Percentiles rank a stretch among this genome's conserved stretches.
phyloP scores from a whole-genome alignment of 441 rosid genomes.

The Oxalis stricta region DNA sequence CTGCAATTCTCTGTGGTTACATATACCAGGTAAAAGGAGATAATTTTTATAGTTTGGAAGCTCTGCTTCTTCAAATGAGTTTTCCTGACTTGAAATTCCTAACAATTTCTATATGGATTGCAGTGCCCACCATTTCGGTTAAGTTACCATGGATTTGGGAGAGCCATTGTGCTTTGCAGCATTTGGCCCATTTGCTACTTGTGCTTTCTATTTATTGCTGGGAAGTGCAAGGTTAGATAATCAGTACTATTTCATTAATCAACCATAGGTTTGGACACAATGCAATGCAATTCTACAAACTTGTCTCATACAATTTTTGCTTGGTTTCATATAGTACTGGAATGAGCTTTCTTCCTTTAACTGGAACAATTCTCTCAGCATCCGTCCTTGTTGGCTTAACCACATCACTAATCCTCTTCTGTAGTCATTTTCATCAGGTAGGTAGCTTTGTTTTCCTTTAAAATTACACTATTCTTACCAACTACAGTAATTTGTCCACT shows the following conservation, averaged over 20 bases:
- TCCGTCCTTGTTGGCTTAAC: constrained; percentile 74
- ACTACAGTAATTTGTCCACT: background rate
- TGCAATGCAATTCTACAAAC: background rate
- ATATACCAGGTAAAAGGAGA: constrained; percentile 47
- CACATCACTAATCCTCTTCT: constrained; percentile 73
- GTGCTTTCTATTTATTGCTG: constrained; percentile 63
- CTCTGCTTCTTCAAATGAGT: too few relatives aligned
- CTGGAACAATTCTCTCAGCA: constrained; percentile 37
- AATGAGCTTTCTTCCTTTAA: constrained; percentile 28
- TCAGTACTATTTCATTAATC: background rate
- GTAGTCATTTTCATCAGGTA: constrained; percentile 94
- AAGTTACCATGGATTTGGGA: constrained; percentile 85
- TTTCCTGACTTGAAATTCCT: too few relatives aligned
- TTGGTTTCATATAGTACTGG: constrained; percentile 30
- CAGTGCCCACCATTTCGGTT: constrained; percentile 92
- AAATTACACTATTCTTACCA: background rate
- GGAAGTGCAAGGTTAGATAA: constrained; percentile 41
- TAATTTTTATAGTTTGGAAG: background rate
- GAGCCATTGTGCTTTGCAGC: constrained; percentile 90
- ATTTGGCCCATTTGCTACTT: constrained; percentile 84
- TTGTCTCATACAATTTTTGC: background rate
- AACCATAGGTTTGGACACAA: background rate
- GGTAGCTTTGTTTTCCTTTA: background rate
- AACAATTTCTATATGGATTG: constrained; percentile 1
- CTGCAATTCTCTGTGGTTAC: constrained; percentile 63